A percentile compares a stretch with the other conserved stretches of the same genome.
phyloP scores from a whole-genome alignment of 139 green algal species.

The Closterium sp. region DNA sequence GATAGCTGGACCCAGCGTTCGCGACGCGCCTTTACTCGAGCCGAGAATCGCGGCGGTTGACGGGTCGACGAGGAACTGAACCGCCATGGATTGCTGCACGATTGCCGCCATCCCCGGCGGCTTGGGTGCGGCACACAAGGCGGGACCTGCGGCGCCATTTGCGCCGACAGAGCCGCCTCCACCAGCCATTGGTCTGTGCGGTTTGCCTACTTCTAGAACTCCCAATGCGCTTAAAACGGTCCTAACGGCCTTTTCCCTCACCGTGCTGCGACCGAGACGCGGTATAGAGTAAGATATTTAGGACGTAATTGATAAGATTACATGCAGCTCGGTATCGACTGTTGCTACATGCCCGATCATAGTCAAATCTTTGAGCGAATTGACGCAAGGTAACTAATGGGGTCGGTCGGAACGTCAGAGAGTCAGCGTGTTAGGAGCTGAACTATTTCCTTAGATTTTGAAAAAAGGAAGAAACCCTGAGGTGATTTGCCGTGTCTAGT shows the following conservation, averaged over 20 bases:
- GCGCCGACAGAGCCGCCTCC: not conserved
- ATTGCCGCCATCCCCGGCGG: not conserved
- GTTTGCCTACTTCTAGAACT: not conserved
- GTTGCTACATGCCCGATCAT: not conserved
- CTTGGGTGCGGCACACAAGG: not conserved
- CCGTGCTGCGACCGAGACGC: not conserved
- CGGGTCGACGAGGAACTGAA: not conserved
- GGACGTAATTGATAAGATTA: not conserved
- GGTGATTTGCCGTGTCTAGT: too few relatives aligned
- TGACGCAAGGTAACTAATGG: too few relatives aligned
- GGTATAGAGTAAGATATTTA: not conserved
- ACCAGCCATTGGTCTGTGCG: not conserved
- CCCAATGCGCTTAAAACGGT: too few relatives aligned
- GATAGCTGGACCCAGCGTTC: not conserved
- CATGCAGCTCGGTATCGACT: not conserved
- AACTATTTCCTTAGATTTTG: not conserved
- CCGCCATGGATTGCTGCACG: not conserved
- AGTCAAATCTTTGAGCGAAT: too few relatives aligned
- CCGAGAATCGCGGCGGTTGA: not conserved
- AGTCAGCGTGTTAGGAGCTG: not conserved
- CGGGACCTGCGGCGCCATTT: not conserved
- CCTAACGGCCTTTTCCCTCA: not conserved
- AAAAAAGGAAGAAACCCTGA: too few relatives aligned
- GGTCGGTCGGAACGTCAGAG: not conserved
- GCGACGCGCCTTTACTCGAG: not conserved